A percentile compares a stretch with the other conserved stretches of the same genome.
These are phyloP conservation scores for Tuber melanosporum DNA, from an alignment of 495 filamentous ascomycete species.

Conservation along the genomic window DNA sequence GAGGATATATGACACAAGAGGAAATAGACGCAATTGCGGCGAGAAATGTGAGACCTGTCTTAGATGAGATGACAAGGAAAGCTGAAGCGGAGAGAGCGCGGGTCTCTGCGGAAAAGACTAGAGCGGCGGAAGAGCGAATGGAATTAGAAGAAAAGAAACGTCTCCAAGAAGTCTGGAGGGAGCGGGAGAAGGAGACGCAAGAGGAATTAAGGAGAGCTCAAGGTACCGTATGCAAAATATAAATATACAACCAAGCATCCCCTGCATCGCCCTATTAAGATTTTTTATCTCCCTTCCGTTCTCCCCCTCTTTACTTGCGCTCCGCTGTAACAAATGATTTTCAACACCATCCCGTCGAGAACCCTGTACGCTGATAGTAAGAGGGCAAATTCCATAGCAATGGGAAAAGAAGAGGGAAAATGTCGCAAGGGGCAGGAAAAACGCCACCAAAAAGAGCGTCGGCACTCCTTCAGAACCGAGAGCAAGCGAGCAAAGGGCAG, in stretches of 20 bases:
- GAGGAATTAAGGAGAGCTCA: constrained; percentile 46
- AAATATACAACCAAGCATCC: not conserved
- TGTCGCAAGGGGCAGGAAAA: constrained; percentile 50
- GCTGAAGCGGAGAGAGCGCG: constrained; percentile 60
- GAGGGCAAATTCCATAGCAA: constrained; percentile 26
- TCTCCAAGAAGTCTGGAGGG: constrained; percentile 16
- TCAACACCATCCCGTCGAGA: not conserved
- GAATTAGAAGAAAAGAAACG: constrained; percentile 48
- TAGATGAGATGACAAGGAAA: constrained; percentile 81
- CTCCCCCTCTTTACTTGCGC: not conserved
- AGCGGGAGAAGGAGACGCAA: constrained; percentile 46
- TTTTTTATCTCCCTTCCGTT: not conserved
- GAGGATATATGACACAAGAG: constrained; percentile 68
- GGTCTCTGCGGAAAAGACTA: constrained; percentile 51
- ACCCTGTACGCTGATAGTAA: not conserved
- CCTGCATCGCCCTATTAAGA: not conserved
- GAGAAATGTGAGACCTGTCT: constrained; percentile 71
- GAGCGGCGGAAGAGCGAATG: constrained; percentile 53
- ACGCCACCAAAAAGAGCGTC: constrained; percentile 29
- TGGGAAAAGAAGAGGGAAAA: constrained; percentile 51
- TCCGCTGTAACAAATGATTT: not conserved
- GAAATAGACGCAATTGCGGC: constrained; percentile 77
- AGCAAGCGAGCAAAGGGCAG: constrained; percentile 17
- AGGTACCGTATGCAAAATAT: constrained; percentile 35
- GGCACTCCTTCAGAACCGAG: constrained; percentile 24